Evolutionary conservation across 2,329 filamentous ascomycete genomes (phyloP), one percentile per base, ranked within the genome.

Genomic region (Claviceps digitariae): DNA sequence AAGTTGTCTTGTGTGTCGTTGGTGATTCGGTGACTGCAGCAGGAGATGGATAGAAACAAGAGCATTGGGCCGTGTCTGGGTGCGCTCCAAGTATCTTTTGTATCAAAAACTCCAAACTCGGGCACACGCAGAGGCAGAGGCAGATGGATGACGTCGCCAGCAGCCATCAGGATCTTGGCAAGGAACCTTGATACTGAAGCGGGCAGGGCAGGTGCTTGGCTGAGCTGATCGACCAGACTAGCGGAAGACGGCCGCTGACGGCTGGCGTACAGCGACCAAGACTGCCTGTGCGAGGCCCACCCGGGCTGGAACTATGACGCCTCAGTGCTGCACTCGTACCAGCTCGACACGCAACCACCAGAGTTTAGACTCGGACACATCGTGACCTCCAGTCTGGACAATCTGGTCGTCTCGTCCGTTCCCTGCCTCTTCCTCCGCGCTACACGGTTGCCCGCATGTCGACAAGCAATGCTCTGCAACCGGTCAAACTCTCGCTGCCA

Each of bases 401-500:
- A 9, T 34, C 31, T 43, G 15, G 17, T 51, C 52, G 23, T 25
- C n/a, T 12, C 41, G n/a, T 45, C 29, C 34, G 25, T 48, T 40
- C 31, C 36, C 48, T 15, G 21, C 36, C 20, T 47, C 34, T 1
- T 17, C 31, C 1, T 34, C 40, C 21, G n/a, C 52, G 43, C 36
- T 29, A n/a, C 34, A 48, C 38, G 31, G 46, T 51, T 55, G 57
- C 61, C 60, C 63, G 67, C 66, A 79, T 79, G 76, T 76, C 75
- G 69, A 67, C 72, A 60, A 73, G 64, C 62, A 73, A 74, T 75
- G 71, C 75, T 57, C 72, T 76, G 59, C 79, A 82, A 69, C 84
- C 85, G 56, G 86, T 91, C 72, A 90, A 89, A 74, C 79, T 91
- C 59, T 90, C 87, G 57, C 76, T 91, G 57, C 87, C 87, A 58